Evolutionary conservation across 2,329 filamentous ascomycete genomes (phyloP).

Genomic region (Cordyceps fumosorosea): DNA sequence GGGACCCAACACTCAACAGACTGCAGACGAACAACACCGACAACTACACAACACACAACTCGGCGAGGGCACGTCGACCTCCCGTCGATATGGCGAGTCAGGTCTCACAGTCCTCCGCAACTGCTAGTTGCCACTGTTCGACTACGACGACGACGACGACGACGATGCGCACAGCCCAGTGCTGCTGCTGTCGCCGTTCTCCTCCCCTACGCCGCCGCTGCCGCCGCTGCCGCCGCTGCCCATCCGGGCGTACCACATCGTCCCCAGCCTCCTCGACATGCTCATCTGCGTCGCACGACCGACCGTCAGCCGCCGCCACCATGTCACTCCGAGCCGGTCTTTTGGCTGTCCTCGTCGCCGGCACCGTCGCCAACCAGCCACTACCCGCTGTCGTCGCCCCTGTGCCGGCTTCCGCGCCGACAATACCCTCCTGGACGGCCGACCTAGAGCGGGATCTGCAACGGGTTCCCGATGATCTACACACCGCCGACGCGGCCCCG

Average conservation of each 20-base stretch:
- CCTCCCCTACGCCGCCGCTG: not conserved
- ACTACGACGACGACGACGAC: not conserved
- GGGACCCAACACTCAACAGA: too few relatives aligned
- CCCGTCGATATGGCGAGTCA: constrained; percentile 1
- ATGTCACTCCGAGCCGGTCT: not conserved
- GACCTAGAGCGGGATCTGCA: not conserved
- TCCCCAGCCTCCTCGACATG: not conserved
- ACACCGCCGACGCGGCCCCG: not conserved
- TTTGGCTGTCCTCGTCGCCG: not conserved
- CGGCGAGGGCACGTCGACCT: not conserved
- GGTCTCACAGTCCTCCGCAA: constrained; percentile 8
- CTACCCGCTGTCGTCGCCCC: not conserved
- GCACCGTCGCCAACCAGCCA: not conserved
- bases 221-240: not conserved
- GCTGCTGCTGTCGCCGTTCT: not conserved
- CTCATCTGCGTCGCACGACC: not conserved
- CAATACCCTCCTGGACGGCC: constrained; percentile 7
- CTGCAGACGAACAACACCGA: too few relatives aligned
- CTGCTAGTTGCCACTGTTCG: not conserved
- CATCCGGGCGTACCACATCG: not conserved
- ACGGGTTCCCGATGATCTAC: not conserved
- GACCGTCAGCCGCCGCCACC: not conserved
- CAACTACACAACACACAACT: too few relatives aligned
- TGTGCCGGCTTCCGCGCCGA: constrained; percentile 1
- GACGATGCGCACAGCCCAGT: not conserved